Evolutionary conservation across 129 eudicot species (phyloP), one percentile per base, ranked within the genome.

Genomic region (Tagetes patula): DNA sequence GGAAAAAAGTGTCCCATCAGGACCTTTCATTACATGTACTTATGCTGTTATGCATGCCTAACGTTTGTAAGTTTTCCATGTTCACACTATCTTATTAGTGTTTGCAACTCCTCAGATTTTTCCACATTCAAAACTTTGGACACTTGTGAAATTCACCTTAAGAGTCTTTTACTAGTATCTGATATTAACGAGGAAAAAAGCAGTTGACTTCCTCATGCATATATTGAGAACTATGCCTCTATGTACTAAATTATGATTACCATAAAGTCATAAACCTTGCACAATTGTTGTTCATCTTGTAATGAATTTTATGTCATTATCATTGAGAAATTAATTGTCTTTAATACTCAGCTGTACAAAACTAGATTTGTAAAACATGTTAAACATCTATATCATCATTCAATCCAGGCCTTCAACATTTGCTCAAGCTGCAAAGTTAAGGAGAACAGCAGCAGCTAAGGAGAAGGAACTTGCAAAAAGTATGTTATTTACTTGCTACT

Each of bases 361-460:
- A 5, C 10, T 40, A 46, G 54, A 61, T 60, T 60, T 5, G 49
- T 52, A 5, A 62, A 37, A 74, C 6, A 39, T 41, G 11, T 37
- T 38, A 62, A 50, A 59, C 62, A 53, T 67, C 10, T 72, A 27
- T 33, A 41, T 37, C 14, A 34, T 32, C 63, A 60, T 79, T 75
- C 64, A 65, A 67, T 77, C 37, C 79, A 93, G 98, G 83, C 98
- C 98, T 76, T 87, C 98, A 72, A 93, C 98, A 41, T 93, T 93
- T 87, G 98, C 96, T 61, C 98, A 93, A 86, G 98, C 98, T 47
- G 96, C 98, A 53, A 93, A 93, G 80, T 87, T 93, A 27, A 89
- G 87, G 79, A 93, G 98, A 84, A 84, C 68, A 77, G 98, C 98
- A 33, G 91, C 89, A 82, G 87, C 95, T 46, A 93, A 87, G 85